These are phyloP conservation scores for Polygonum maritimum DNA, from an alignment of 148 eudicot genomes.

Conservation along the genomic window DNA sequence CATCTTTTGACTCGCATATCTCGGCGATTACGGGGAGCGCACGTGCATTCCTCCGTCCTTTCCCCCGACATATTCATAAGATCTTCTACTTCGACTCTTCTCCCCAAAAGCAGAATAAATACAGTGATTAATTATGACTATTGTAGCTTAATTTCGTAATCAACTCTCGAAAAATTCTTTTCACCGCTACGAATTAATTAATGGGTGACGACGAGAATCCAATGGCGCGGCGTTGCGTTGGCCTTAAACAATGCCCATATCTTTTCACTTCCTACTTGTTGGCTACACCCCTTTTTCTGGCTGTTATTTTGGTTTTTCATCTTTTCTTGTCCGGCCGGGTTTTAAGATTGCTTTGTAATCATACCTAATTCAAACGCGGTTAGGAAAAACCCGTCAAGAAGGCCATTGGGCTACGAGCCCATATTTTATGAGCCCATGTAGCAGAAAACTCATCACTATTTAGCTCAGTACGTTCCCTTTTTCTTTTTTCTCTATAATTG, in stretches of 20 bases:
- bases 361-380: not conserved
- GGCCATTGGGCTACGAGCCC: not conserved
- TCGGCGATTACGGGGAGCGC: slow-evolving; percentile 15
- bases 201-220: not conserved
- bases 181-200: not conserved
- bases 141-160: not conserved
- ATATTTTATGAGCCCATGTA: not conserved
- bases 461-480: too few species aligned
- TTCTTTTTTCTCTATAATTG: too few species aligned
- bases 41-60: slow-evolving; percentile 9
- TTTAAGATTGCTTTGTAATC: not conserved
- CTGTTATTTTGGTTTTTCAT: not conserved
- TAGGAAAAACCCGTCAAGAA: not conserved
- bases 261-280: not conserved
- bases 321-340: not conserved
- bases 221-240: not conserved
- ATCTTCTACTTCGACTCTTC: slow-evolving; percentile 9
- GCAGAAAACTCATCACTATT: not conserved
- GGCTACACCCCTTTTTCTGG: not conserved
- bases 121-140: not conserved
- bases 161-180: not conserved
- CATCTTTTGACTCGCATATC: slow-evolving; percentile 11
- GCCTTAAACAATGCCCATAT: not conserved
- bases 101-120: slow-evolving; percentile 9
- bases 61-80: slow-evolving; percentile 8